These are phyloP conservation scores for Hymenoscyphus salicellus DNA, from an alignment of 2,329 filamentous ascomycete species.

Conservation along the genomic window DNA sequence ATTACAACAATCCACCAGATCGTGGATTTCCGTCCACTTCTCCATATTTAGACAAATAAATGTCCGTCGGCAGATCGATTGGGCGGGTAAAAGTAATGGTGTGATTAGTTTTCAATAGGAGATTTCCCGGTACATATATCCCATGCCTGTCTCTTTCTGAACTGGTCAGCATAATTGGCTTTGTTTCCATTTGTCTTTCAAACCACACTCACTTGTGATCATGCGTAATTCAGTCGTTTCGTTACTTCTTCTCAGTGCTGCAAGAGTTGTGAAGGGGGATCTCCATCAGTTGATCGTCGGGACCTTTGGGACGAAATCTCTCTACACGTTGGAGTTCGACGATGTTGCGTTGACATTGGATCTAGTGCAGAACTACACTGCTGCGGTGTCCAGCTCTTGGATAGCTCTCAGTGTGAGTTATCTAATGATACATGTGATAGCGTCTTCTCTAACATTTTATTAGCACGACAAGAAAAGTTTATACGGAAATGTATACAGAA, in stretches of 20 bases:
- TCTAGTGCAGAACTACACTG: conserved; percentile 25
- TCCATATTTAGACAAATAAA: too few relatives aligned
- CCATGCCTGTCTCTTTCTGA: not conserved
- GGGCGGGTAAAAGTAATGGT: too few relatives aligned
- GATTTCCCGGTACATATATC: too few relatives aligned
- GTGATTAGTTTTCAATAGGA: too few relatives aligned
- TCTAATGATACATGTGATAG: not conserved
- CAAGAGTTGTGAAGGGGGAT: conserved; percentile 8
- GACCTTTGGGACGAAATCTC: conserved; percentile 31
- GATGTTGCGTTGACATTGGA: conserved; percentile 28
- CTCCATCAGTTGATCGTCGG: conserved; percentile 35
- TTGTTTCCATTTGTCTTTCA: not conserved
- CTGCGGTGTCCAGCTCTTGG: conserved; percentile 31
- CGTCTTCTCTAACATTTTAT: not conserved
- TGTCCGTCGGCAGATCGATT: too few relatives aligned
- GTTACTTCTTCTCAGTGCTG: conserved; percentile 9
- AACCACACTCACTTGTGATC: not conserved
- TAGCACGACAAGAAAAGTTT: conserved; percentile 36
- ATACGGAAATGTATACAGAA: conserved; percentile 33
- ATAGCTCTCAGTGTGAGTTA: conserved; percentile 34
- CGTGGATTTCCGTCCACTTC: too few relatives aligned
- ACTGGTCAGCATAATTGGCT: not conserved
- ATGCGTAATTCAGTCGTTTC: conserved; percentile 16
- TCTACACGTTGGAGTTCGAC: conserved; percentile 37
- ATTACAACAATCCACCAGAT: too few relatives aligned